Conservation (phyloP, 805 yeast genomes). For the Wickerhamiella kurtzmanii region DNA sequence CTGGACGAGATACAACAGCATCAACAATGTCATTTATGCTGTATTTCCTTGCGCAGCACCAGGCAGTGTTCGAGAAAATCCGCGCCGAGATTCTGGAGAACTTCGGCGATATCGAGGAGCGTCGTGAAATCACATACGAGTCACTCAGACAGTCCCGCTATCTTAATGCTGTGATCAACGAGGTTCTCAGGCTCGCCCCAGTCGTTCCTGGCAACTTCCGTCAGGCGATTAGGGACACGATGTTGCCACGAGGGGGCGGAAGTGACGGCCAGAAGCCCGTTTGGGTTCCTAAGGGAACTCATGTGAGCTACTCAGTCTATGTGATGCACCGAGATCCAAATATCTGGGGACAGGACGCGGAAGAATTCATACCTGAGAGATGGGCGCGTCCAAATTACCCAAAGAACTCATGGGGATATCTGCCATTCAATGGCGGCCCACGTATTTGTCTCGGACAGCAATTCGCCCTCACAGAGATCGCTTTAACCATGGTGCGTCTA, state of each 20-base stretch:
- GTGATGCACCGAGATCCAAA: constrained; percentile 29
- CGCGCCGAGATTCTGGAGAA: constrained; percentile 19
- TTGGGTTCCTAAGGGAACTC: constrained; percentile 29
- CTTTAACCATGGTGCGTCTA: constrained; percentile 31
- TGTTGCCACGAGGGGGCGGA: constrained; percentile 38
- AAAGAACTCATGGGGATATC: constrained; percentile 30
- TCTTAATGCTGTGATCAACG: constrained; percentile 33
- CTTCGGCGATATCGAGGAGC: constrained; percentile 9
- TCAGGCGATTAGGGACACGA: constrained; percentile 30
- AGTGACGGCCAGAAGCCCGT: constrained; percentile 26
- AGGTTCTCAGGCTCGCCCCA: constrained; percentile 34
- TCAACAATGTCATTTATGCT: constrained; percentile 32
- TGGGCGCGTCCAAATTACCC: constrained; percentile 12
- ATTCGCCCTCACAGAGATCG: constrained; percentile 35
- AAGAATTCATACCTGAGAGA: constrained; percentile 30
- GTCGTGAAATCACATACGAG: constrained; percentile 26
- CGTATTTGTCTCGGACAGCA: constrained; percentile 38
- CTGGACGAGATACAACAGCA: constrained; percentile 43
- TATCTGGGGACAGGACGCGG: constrained; percentile 31
- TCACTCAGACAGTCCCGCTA: constrained; percentile 32
- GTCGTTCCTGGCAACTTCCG: constrained; percentile 35
- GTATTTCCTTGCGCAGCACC: constrained; percentile 31
- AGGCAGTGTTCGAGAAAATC: constrained; percentile 26
- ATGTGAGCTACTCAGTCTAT: constrained; percentile 27
- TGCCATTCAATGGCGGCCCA: constrained; percentile 38